Evolutionary conservation across 306 rosid genomes (phyloP), one percentile per base, ranked within the genome.

Genomic region (Pyrus bretschneideri): DNA sequence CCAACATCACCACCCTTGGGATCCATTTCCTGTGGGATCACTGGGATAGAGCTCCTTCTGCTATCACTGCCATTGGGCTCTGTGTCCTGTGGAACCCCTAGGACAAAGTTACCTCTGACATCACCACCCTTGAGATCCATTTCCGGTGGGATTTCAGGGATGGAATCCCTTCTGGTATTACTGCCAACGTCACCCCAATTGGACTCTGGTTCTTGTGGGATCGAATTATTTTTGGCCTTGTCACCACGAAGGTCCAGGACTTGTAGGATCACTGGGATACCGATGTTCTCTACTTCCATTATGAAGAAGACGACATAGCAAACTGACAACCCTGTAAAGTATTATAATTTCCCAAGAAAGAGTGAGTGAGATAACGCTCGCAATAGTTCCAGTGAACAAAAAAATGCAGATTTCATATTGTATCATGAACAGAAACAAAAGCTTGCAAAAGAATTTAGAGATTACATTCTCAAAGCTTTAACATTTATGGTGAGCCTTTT

Each of bases 241-340:
- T 49, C 21, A 49, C 55, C 21, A 15, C 17, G 21, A 49, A 49
- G 55, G 55, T 49, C 21, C 55, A 49, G 55, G 77, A 11, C 77
- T 73, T 61, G 70, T 44, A 73, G 59, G 69, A 61, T 76, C 73
- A 67, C 59, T 31, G 85, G 91, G 79, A 74, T 75, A 61, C 72
- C 81, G 61, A 35, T 63, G 79, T 73, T 81, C 77, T 84, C 86
- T 74, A 72, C 83, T 40, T 86, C 74, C 92, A 84, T 87, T 75
- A 76, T 29, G 51, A 71, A 44, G 51, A 71, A 44, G 51, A 83
- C 73, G 76, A 73, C 64, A 46, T 60, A 31, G 75, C 71, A 72
- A 75, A 68, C 58, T 83, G 76, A 83, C 74, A 71, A 54, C 31
- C 87, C 91, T 85, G 89, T 79, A 76, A 69, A 21, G 81, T n/a